Base-by-base conservation (phyloP, 108 stramenopile species). In the Cyclostephanos tholiformis region DNA sequence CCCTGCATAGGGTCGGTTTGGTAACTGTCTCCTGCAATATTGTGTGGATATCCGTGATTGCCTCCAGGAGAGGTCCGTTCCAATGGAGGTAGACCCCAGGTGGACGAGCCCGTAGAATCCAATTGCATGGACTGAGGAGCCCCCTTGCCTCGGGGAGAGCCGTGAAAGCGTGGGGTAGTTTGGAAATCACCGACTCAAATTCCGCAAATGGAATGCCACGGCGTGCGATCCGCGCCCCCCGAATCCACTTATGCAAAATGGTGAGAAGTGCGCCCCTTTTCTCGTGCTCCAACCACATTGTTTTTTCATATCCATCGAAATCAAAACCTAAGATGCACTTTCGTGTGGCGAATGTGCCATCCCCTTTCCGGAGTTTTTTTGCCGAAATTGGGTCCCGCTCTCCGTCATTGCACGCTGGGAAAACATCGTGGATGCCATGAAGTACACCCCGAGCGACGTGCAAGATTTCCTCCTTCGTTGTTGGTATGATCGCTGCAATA, bases 321-420 rank as follows among this genome's bases (percentile, higher is more conserved):
- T 20, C 50, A 7, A 71, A 84, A 0, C 86, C 86, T 1, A 59
- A 30, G 26, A 8, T 23, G 2, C 32, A 27, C 8, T 59, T 59
- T 20, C 16, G 29, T 5, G 16, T 59, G 10, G 57, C 57, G 29
- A 27, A 59, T 59, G 29, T 16, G 4, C 57, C 27, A 12, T 87
- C 83, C 0, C 76, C 83, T 60, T 86, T 77, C 10, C 36, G 4
- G 0, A 83, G 23, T 27, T 84, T 86, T 41, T 82, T 86, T 9
- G 67, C 16, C 6, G 83, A 83, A 4, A 76, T 61, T 0, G 85
- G 82, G 56, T 86, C 86, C 36, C 23, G 0, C 22, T 4, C 38
- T 1, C 41, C 58, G 0, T 35, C 23, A 0, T 43, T 32, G 13
- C 36, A 23, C 0, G 59, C 36, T 0, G 70, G 70, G 29, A 78